phyloP scores from a whole-genome alignment of 176 grass and related monocot species.

The Rhynchospora tenuis region DNA sequence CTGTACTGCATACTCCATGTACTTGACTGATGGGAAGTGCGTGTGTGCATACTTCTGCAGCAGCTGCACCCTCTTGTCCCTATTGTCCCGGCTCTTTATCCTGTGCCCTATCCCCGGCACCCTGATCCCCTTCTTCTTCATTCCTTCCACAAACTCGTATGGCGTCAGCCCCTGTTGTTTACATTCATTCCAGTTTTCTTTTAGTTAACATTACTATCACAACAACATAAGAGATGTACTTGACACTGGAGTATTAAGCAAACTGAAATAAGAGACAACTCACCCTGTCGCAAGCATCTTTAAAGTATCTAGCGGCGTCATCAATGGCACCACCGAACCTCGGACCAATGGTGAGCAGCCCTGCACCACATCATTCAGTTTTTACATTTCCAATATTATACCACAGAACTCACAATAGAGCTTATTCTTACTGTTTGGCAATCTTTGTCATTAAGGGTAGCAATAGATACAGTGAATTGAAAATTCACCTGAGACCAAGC shows the following conservation, averaged over 20 bases:
- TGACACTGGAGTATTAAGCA: neutral
- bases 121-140: conserved; percentile 99
- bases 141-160: conserved; percentile 96
- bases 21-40: conserved; percentile 86
- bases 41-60: conserved; percentile 93
- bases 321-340: conserved; percentile 99
- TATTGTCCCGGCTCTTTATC: conserved; percentile 99
- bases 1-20: conserved; percentile 89
- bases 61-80: conserved; percentile 96
- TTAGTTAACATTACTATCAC: neutral
- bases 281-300: conserved; percentile 94
- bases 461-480: conserved; percentile 3
- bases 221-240: neutral
- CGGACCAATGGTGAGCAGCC: conserved; percentile 92
- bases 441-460: neutral
- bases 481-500: conserved; percentile 89
- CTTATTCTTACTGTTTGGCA: neutral
- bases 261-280: conserved; percentile 8
- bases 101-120: conserved; percentile 98
- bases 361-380: conserved; percentile 31
- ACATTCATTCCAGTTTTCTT: neutral
- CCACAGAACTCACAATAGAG: neutral
- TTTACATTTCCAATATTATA: neutral
- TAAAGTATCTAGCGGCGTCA: conserved; percentile 97
- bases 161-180: conserved; percentile 59